These are phyloP conservation scores for Pyricularia grisea DNA, from an alignment of 2,329 filamentous ascomycete species.

Conservation along the genomic window DNA sequence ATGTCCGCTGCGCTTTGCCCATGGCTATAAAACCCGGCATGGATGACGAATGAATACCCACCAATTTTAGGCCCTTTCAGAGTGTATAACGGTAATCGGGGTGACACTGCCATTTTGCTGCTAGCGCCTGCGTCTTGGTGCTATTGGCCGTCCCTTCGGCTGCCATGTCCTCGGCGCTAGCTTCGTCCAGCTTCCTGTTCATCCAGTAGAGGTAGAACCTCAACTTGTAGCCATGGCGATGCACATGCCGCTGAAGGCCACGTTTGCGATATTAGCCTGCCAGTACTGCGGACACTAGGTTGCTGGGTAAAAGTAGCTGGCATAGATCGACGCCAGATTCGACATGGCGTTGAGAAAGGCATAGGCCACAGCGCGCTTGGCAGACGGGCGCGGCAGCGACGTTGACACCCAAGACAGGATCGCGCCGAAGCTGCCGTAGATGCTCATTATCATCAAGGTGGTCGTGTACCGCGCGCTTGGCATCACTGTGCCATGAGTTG, in stretches of 20 bases:
- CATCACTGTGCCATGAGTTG: conserved; percentile 20
- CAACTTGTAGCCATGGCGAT: conserved; percentile 9
- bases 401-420: conserved; percentile 5
- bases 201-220: conserved; percentile 10
- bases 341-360: conserved; percentile 29
- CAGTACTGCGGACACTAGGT: conserved; percentile 9
- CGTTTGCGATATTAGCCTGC: conserved; percentile 12
- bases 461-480: conserved; percentile 14
- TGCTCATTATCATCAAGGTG: conserved; percentile 10
- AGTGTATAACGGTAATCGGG: conserved; percentile 10
- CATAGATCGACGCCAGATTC: conserved; percentile 23
- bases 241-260: conserved; percentile 10
- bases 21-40: not conserved
- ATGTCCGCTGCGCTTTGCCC: not conserved
- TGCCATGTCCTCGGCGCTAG: conserved; percentile 6
- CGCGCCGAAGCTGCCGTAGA: conserved; percentile 1
- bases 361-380: conserved; percentile 30
- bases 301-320: conserved; percentile 21
- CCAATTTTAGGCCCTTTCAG: not conserved
- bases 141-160: conserved; percentile 6
- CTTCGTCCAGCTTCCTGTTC: conserved; percentile 8
- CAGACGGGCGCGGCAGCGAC: conserved; percentile 25
- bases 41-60: not conserved
- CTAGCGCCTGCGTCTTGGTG: not conserved
- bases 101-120: conserved; percentile 10